Conservation (phyloP, 1,139 yeast genomes). For the Geotrichum aggregatum region DNA sequence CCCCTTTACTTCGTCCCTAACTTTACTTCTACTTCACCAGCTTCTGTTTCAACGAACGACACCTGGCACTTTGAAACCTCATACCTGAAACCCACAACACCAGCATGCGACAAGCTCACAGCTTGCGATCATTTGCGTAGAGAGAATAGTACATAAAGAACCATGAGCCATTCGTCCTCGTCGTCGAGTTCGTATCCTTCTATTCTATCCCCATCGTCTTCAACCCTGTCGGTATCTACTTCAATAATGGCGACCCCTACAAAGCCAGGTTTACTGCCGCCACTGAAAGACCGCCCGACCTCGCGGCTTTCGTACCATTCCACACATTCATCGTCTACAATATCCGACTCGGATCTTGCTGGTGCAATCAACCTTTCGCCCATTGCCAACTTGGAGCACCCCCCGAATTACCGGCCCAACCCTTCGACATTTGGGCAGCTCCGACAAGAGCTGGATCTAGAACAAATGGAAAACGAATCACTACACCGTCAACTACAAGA, state of each 20-base stretch:
- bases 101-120: background rate
- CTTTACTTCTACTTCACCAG: background rate
- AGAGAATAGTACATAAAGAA: background rate
- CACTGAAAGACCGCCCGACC: background rate
- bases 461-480: conserved; percentile 28
- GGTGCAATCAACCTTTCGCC: background rate
- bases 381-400: background rate
- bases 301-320: background rate
- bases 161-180: conserved; percentile 12
- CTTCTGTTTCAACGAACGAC: background rate
- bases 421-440: conserved; percentile 23
- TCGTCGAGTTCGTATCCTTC: conserved; percentile 9
- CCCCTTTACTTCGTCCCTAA: background rate
- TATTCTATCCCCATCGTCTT: background rate
- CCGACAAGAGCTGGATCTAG: conserved; percentile 29
- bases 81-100: background rate
- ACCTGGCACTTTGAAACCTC: background rate
- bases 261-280: background rate
- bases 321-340: background rate
- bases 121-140: background rate
- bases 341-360: background rate
- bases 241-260: background rate
- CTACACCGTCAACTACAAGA: conserved; percentile 28
- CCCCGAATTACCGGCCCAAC: background rate
- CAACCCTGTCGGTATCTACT: background rate